phyloP scores from a whole-genome alignment of 306 rosid genomes.

The Alnus rubra region DNA sequence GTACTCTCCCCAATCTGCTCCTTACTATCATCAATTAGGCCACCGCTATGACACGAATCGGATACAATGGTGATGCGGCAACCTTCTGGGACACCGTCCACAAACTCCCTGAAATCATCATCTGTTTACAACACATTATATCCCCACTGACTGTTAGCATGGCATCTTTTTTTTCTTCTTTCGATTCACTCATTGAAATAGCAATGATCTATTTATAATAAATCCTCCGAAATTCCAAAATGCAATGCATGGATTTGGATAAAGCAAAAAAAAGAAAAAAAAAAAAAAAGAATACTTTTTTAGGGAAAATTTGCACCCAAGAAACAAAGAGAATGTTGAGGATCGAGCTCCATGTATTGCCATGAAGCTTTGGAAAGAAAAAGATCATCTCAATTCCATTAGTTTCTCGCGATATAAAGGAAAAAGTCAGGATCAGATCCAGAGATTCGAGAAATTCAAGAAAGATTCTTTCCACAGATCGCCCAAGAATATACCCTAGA shows the following conservation, averaged over 20 bases:
- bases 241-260: background rate
- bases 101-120: slow-evolving; percentile 70
- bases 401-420: background rate
- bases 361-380: background rate
- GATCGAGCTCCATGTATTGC: background rate
- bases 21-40: slow-evolving; percentile 58
- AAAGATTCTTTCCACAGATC: background rate
- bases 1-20: slow-evolving; percentile 89
- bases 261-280: background rate
- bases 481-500: background rate
- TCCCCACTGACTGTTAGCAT: background rate
- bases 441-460: background rate
- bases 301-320: background rate
- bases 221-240: background rate
- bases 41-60: slow-evolving; percentile 90
- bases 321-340: background rate
- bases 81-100: slow-evolving; percentile 56
- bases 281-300: background rate
- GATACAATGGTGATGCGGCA: slow-evolving; percentile 69
- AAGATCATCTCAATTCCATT: too few relatives aligned
- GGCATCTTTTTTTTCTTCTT: background rate
- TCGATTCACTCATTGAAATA: background rate
- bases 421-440: background rate
- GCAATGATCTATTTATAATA: background rate
- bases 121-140: slow-evolving; percentile 36